Evolutionary conservation across 208 protist species (phyloP).

Genomic region (Porcisia deanei): DNA sequence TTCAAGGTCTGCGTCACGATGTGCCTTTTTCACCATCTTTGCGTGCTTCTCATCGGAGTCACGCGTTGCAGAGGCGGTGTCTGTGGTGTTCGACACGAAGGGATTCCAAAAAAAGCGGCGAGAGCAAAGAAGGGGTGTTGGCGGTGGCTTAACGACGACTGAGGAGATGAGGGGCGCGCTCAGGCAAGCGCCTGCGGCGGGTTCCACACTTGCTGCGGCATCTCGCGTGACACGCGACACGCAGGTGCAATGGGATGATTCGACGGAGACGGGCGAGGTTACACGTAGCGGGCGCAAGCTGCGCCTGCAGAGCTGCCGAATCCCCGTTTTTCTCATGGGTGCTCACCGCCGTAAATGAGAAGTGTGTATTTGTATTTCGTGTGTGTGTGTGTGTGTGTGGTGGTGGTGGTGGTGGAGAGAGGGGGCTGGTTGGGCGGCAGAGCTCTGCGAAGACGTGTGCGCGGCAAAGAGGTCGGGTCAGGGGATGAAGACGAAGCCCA

Average conservation of each 20-base stretch:
- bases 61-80: background rate
- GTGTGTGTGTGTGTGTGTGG: background rate
- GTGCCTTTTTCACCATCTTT: constrained; percentile 43
- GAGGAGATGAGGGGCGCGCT: background rate
- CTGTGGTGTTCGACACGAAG: constrained; percentile 24
- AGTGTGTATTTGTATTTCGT: background rate
- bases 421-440: background rate
- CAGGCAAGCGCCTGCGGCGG: background rate
- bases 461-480: background rate
- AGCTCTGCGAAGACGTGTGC: background rate
- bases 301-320: background rate
- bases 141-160: background rate
- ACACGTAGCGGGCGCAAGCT: background rate
- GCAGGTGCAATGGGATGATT: background rate
- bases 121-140: background rate
- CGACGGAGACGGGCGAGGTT: background rate
- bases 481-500: background rate
- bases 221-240: background rate
- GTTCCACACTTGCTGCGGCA: background rate
- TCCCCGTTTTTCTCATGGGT: background rate
- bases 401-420: background rate
- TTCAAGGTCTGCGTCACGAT: constrained; percentile 44
- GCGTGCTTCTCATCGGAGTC: constrained; percentile 34
- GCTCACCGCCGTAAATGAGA: background rate
- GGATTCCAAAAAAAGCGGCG: constrained; percentile 52